Evolutionary conservation across 2,329 filamentous ascomycete genomes (phyloP).

Genomic region (Phoma sp.): DNA sequence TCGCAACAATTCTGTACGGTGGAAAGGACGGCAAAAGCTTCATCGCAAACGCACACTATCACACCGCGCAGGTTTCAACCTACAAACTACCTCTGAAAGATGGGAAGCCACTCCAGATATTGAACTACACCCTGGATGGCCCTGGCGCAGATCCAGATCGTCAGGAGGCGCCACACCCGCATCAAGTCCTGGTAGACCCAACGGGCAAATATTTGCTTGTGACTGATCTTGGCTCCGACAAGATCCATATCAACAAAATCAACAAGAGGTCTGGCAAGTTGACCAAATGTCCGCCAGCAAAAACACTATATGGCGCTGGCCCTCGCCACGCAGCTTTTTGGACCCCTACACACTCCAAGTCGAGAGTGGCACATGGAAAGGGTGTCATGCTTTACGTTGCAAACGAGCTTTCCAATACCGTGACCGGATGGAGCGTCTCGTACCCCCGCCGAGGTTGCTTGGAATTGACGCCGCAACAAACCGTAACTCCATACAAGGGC

Average conservation of each 20-base stretch:
- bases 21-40: constrained; percentile 39
- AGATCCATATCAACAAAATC: constrained; percentile 62
- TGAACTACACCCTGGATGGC: constrained; percentile 39
- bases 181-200: constrained; percentile 59
- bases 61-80: constrained; percentile 44
- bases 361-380: constrained; percentile 21
- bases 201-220: constrained; percentile 59
- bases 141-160: constrained; percentile 56
- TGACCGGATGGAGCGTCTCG: constrained; percentile 40
- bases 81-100: constrained; percentile 45
- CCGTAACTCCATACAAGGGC: constrained; percentile 41
- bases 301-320: constrained; percentile 56
- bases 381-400: constrained; percentile 42
- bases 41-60: constrained; percentile 43
- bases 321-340: constrained; percentile 63
- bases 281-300: constrained; percentile 54
- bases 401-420: constrained; percentile 45
- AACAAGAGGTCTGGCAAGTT: constrained; percentile 55
- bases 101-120: constrained; percentile 34
- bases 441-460: constrained; percentile 44
- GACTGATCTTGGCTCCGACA: constrained; percentile 62
- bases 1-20: constrained; percentile 40
- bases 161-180: constrained; percentile 63
- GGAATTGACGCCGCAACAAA: constrained; percentile 40
- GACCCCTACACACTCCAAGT: constrained; percentile 36